Evolutionary conservation across 1,284 basidiomycete genomes (phyloP).

Genomic region (Cutaneotrichosporon cavernicola): DNA sequence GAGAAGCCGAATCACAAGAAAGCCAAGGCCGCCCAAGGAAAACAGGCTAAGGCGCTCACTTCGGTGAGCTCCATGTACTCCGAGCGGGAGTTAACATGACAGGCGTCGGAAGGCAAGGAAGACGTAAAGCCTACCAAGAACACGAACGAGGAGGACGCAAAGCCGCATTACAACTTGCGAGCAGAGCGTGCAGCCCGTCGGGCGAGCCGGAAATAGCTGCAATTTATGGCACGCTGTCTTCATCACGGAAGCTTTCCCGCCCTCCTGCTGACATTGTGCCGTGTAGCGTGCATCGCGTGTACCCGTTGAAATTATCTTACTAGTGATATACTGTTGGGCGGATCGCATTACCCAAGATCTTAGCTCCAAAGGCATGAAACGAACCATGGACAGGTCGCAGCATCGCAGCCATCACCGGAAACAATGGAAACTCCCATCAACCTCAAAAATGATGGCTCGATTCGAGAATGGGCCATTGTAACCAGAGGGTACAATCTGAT

Average conservation of each 20-base stretch:
- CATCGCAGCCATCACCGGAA: background rate
- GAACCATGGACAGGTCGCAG: background rate
- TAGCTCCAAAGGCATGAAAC: background rate
- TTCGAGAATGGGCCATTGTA: background rate
- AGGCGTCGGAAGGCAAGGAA: background rate
- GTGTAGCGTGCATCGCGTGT: background rate
- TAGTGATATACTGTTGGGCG: no score
- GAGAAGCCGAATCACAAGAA: conserved; percentile 2
- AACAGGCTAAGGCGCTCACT: background rate
- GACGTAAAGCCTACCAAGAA: background rate
- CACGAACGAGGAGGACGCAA: background rate
- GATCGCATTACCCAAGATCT: no score
- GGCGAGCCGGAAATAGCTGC: background rate
- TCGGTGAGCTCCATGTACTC: background rate
- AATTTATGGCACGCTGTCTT: background rate
- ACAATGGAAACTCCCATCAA: background rate
- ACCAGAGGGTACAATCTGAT: background rate
- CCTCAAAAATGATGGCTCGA: background rate
- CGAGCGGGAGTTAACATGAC: background rate
- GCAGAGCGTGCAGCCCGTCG: conserved; percentile 1
- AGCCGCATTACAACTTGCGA: background rate
- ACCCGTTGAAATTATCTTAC: no score
- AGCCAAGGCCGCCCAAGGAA: background rate
- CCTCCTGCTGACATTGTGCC: background rate
- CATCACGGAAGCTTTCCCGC: background rate